These are phyloP conservation scores for Sporothrix brunneoviolacea DNA, from an alignment of 2,329 filamentous ascomycete genomes.

Conservation along the genomic window DNA sequence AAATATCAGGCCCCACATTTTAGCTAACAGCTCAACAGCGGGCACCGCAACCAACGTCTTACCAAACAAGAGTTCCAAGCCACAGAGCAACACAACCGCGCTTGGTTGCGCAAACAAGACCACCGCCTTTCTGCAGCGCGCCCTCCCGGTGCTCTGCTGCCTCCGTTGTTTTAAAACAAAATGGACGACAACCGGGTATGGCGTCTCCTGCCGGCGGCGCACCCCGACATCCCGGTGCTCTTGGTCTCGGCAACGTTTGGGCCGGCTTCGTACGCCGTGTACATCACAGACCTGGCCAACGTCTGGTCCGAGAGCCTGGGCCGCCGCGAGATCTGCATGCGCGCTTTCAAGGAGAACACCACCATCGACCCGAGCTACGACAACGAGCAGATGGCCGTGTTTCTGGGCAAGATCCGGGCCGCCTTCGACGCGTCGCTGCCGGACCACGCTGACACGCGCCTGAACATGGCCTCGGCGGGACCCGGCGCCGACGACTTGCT, in stretches of 20 bases:
- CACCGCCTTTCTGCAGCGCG: no score
- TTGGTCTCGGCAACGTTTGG: constrained; percentile 55
- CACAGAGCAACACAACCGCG: no score
- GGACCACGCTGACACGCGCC: constrained; percentile 24
- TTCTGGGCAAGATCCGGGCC: constrained; percentile 56
- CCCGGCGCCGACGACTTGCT: constrained; percentile 35
- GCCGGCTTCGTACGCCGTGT: constrained; percentile 51
- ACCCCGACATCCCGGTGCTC: constrained; percentile 48
- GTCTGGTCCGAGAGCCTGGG: constrained; percentile 66
- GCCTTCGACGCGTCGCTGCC: constrained; percentile 42
- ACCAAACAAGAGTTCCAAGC: no score
- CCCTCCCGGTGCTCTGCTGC: no score
- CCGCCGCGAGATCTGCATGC: constrained; percentile 53
- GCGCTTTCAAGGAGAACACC: constrained; percentile 56
- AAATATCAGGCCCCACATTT: no score
- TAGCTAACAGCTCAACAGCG: no score
- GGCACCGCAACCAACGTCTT: no score
- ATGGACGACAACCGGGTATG: constrained; percentile 29
- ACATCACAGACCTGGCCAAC: constrained; percentile 64
- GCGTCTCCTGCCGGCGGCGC: constrained; percentile 41
- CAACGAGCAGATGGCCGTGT: constrained; percentile 57
- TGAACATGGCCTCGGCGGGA: constrained; percentile 25
- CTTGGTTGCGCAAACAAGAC: no score
- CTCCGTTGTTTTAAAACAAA: no score
- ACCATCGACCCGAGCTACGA: constrained; percentile 69